Percentiles rank a stretch among this genome's conserved stretches.
These are phyloP conservation scores for Stephania japonica DNA, from an alignment of 164 flowering plant species.

Conservation along the genomic window DNA sequence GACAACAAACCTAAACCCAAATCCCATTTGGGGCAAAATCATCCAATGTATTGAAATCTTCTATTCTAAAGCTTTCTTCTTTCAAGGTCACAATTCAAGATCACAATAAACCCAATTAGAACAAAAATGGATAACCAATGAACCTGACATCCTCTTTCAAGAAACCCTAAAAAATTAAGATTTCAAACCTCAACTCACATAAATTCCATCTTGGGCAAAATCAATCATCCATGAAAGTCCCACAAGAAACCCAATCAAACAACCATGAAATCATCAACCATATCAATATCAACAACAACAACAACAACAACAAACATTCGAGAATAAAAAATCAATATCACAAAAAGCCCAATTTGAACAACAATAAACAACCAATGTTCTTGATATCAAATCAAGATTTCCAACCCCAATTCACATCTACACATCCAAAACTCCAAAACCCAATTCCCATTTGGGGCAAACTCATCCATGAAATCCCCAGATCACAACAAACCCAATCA, in stretches of 20 bases:
- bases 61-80: too few species aligned
- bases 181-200: not conserved
- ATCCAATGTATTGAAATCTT: too few species aligned
- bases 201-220: not conserved
- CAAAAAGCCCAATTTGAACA: not conserved
- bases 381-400: not conserved
- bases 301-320: too few species aligned
- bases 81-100: too few species aligned
- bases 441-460: not conserved
- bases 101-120: too few species aligned
- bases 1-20: too few species aligned
- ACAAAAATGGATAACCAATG: too few species aligned
- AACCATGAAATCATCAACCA: not conserved
- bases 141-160: too few species aligned
- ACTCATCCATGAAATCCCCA: not conserved
- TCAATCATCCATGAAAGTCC: not conserved
- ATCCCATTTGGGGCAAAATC: too few species aligned
- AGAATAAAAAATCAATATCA: too few species aligned
- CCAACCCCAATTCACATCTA: not conserved
- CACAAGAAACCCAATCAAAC: not conserved
- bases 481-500: too few species aligned
- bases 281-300: not conserved
- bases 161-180: not conserved
- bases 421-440: not conserved
- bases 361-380: not conserved